phyloP scores from a whole-genome alignment of 768 basidiomycete genomes.

The Daedaleopsis sinensis region DNA sequence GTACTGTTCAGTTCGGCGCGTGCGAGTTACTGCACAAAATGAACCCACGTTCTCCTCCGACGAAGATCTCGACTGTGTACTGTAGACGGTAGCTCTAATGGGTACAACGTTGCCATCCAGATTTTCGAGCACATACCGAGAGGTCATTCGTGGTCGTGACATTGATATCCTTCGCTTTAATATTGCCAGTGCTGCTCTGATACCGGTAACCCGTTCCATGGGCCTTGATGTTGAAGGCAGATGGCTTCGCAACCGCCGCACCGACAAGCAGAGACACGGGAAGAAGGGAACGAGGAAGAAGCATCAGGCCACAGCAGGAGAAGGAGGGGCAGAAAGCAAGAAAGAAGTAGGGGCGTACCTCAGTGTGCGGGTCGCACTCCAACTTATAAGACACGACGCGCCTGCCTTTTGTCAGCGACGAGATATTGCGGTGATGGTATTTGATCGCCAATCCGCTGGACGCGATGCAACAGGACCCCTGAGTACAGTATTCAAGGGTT shows the following conservation, averaged over 20 bases:
- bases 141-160: neutral
- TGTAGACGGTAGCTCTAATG: neutral
- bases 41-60: slow-evolving; percentile 10
- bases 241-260: neutral
- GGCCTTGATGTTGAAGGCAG: neutral
- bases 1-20: neutral
- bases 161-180: neutral
- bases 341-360: no score
- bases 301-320: neutral
- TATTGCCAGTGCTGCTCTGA: neutral
- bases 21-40: no score
- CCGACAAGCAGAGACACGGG: neutral
- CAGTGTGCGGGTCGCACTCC: no score
- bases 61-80: slow-evolving; percentile 4
- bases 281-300: neutral
- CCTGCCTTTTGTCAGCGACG: no score
- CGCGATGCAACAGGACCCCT: no score
- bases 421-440: no score
- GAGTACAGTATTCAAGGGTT: no score
- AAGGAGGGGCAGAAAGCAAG: neutral
- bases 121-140: neutral
- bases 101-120: neutral
- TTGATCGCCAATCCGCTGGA: no score
- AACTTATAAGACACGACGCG: no score
- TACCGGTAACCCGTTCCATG: neutral